Evolutionary conservation across 805 yeast species (phyloP), one percentile per base, ranked within the genome.

Genomic region (Suhomyces emberorum): DNA sequence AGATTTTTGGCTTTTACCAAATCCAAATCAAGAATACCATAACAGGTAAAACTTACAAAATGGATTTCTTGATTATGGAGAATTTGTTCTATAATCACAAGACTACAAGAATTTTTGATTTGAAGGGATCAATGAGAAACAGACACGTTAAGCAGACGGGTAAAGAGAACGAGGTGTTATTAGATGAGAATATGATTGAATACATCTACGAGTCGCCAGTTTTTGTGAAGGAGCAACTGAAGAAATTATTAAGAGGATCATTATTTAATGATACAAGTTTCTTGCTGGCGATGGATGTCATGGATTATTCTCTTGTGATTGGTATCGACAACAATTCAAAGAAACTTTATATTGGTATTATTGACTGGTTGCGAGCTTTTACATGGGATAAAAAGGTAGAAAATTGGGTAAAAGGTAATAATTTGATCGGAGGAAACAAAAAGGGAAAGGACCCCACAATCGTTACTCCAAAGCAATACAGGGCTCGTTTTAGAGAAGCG

Each of bases 361-460:
- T 93, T 42, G 87, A 93, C 59, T 93, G 95, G 69, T 80, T 93
- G 29, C 65, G 99, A 41, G 88, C 98, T 0, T 93, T 91, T 52
- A 93, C 99, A 0, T 93, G 99, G 99, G 99, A 93, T 53, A 93
- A 93, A 61, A 93, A 89, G 60, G 77, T 93, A 18, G 99, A 93
- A 57, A 88, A 95, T 57, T 93, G 98, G 98, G 98, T 93, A 24
- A 93, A 93, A 57, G 98, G 95, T 38, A 84, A 87, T 51, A 61
- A 60, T 38, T 68, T 93, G 24, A 95, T 91, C 28, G 88, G 88
- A 4, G 81, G 85, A 1, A 58, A 57, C n/a, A 86, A 88, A 25
- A 83, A 83, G 34, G 86, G 88, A 1, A 91, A 86, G 50, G 95
- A 86, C 46, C 99, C 99, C 0, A 93, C 99, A 0, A 95, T 93